Evolutionary conservation across 139 green algal species (phyloP).

Genomic region (Chara braunii): DNA sequence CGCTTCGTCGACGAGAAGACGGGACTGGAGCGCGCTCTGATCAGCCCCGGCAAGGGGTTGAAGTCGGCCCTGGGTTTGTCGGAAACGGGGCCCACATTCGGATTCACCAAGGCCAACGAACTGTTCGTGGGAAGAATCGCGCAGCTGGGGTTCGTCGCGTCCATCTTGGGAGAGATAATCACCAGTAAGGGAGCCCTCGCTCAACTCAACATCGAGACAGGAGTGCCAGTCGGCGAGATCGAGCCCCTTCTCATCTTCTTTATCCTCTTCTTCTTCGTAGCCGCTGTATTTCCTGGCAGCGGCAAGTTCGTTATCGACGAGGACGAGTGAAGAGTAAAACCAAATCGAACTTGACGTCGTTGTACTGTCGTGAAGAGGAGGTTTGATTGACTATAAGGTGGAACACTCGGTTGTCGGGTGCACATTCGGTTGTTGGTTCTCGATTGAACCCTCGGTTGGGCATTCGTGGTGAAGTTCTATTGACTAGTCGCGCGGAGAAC

Average conservation of each 20-base stretch:
- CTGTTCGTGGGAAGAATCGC: conserved; percentile 72
- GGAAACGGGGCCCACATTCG: conserved; percentile 51
- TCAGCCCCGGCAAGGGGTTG: conserved; percentile 28
- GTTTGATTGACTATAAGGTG: too few relatives aligned
- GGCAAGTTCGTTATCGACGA: conserved; percentile 39
- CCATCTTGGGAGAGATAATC: conserved; percentile 46
- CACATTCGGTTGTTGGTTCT: too few relatives aligned
- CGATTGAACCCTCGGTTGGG: too few relatives aligned
- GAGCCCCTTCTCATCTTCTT: conserved; percentile 53
- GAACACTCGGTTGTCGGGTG: too few relatives aligned
- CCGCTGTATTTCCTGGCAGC: conserved; percentile 36
- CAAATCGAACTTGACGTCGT: too few relatives aligned
- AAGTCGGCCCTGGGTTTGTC: conserved; percentile 54
- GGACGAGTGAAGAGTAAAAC: too few relatives aligned
- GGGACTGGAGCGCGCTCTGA: conserved; percentile 41
- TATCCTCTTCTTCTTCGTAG: conserved; percentile 43
- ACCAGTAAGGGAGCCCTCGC: conserved; percentile 62
- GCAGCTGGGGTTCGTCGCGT: conserved; percentile 64
- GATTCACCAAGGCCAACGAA: conserved; percentile 67
- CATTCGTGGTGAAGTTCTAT: too few relatives aligned
- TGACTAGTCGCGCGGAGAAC: too few relatives aligned
- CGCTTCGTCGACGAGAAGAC: conserved; percentile 22
- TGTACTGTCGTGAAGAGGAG: too few relatives aligned
- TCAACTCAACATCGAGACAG: conserved; percentile 57
- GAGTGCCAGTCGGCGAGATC: conserved; percentile 48